These are phyloP conservation scores for Eragrostis curvula DNA, from an alignment of 176 grass and related monocot genomes.

Conservation along the genomic window DNA sequence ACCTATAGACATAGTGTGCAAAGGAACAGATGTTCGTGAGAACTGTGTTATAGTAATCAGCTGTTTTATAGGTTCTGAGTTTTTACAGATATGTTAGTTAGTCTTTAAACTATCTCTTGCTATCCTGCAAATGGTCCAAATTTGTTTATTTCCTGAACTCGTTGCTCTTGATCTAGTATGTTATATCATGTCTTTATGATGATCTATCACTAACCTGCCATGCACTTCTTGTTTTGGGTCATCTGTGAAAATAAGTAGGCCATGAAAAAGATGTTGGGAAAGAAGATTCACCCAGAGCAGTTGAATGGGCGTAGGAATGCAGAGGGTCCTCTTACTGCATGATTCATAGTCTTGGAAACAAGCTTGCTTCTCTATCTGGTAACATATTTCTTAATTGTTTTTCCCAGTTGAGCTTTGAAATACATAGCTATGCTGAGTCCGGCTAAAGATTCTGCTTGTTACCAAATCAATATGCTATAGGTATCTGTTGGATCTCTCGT, in stretches of 20 bases:
- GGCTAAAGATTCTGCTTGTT: background rate
- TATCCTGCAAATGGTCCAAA: slow-evolving; percentile 18
- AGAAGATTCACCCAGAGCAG: slow-evolving; percentile 95
- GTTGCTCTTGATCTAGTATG: background rate
- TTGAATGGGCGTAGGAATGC: slow-evolving; percentile 42
- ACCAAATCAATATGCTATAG: slow-evolving; percentile 24
- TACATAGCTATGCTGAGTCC: slow-evolving; percentile 6
- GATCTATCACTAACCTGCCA: slow-evolving; percentile 23
- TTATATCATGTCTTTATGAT: slow-evolving; percentile 24
- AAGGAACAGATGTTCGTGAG: slow-evolving; percentile 18
- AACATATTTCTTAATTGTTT: slow-evolving; percentile 44
- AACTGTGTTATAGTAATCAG: slow-evolving; percentile 20
- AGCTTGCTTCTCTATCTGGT: slow-evolving; percentile 49
- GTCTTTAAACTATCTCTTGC: background rate
- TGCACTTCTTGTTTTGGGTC: slow-evolving; percentile 26
- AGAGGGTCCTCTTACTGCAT: slow-evolving; percentile 54
- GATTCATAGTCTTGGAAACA: slow-evolving; percentile 28
- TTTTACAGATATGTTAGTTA: background rate
- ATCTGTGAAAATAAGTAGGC: slow-evolving; percentile 71
- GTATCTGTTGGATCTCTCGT: background rate
- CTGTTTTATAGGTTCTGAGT: background rate
- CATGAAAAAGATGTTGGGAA: slow-evolving; percentile 90
- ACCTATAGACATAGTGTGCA: slow-evolving; percentile 18
- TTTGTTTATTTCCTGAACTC: slow-evolving; percentile 22
- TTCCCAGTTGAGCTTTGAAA: slow-evolving; percentile 9